Evolutionary conservation across 108 stramenopile species (phyloP).

Genomic region (Skeletonema grethae): DNA sequence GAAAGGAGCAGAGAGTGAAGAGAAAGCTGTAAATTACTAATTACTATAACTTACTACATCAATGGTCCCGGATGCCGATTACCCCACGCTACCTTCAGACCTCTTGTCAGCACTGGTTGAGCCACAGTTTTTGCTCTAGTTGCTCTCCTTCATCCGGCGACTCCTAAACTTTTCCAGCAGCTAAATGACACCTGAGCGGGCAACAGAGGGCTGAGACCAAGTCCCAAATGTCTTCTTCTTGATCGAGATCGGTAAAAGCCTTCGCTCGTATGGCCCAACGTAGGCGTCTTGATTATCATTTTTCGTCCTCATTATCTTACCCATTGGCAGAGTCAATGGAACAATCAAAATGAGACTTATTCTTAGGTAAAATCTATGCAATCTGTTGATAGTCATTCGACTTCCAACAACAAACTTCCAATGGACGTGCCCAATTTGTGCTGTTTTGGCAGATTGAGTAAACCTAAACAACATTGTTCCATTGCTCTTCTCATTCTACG

Average conservation of each 20-base stretch:
- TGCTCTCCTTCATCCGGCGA: neutral
- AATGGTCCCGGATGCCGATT: neutral
- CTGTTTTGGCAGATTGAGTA: too few species aligned
- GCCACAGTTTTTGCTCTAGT: neutral
- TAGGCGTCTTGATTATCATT: slow-evolving; percentile 8
- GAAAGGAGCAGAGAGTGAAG: too few species aligned
- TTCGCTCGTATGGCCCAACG: slow-evolving; percentile 29
- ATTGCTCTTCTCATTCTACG: slow-evolving; percentile 42
- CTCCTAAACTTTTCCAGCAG: neutral
- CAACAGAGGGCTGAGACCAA: slow-evolving; percentile 33
- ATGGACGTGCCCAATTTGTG: too few species aligned
- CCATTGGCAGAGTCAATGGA: too few species aligned
- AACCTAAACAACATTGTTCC: neutral
- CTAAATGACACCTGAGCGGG: slow-evolving; percentile 26
- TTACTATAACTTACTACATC: neutral
- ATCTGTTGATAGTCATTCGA: too few species aligned
- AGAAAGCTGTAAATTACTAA: neutral
- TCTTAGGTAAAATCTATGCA: too few species aligned
- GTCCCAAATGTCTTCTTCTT: slow-evolving; percentile 33
- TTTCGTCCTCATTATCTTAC: neutral
- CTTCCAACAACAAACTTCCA: too few species aligned
- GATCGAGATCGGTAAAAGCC: slow-evolving; percentile 13
- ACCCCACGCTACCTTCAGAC: slow-evolving; percentile 9
- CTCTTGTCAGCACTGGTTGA: slow-evolving; percentile 4
- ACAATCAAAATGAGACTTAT: neutral